Evolutionary conservation across 805 yeast species (phyloP).

Genomic region (Hanseniaspora jakobsenii): DNA sequence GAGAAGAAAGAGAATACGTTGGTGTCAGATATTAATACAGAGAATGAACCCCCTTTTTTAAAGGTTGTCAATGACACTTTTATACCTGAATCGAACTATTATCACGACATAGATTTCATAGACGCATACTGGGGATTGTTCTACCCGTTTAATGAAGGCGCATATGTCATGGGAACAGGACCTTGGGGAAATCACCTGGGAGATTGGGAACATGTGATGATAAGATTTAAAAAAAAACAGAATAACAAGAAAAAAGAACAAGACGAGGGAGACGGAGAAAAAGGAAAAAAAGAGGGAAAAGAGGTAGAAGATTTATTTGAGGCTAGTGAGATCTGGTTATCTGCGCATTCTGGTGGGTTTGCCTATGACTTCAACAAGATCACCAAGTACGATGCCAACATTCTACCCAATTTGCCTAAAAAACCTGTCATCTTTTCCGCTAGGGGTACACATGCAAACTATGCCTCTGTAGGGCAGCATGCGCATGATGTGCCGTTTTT

Average conservation of each 20-base stretch:
- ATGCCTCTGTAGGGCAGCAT: conserved; percentile 91
- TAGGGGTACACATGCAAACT: conserved; percentile 94
- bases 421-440: conserved; percentile 81
- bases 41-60: neutral
- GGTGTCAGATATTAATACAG: neutral
- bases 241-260: neutral
- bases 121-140: conserved; percentile 96
- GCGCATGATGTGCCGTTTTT: conserved; percentile 77
- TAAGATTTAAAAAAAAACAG: conserved; percentile 40
- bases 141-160: conserved; percentile 87
- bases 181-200: conserved; percentile 97
- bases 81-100: too few species aligned
- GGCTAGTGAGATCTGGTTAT: conserved; percentile 86
- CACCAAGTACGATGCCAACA: conserved; percentile 34
- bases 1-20: neutral
- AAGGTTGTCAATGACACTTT: too few species aligned
- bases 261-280: neutral
- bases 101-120: too few species aligned
- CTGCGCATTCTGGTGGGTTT: conserved; percentile 96
- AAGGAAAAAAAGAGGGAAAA: neutral
- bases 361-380: conserved; percentile 70
- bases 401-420: conserved; percentile 17
- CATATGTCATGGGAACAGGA: conserved; percentile 93
- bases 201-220: conserved; percentile 94
- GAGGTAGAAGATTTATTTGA: conserved; percentile 42